Base-by-base conservation (phyloP, 2,329 filamentous ascomycete genomes). In the Didymella glomerata region DNA sequence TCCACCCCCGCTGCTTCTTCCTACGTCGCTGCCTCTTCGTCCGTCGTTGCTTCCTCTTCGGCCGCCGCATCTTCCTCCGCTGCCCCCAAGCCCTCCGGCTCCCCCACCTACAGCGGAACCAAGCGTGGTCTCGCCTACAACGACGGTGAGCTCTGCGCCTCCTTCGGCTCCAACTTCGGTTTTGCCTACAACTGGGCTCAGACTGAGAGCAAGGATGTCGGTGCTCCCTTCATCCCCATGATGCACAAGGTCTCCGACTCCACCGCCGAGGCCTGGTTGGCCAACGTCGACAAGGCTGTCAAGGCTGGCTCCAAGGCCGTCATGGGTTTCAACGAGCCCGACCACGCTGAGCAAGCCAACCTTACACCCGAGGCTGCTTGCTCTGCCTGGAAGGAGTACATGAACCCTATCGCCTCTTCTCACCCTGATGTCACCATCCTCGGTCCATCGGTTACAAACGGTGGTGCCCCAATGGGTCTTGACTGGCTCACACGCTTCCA, bases 71-170 rank as follows among this genome's bases (percentile, higher is more conserved):
- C 68, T 27, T 48, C 65, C 13, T 53, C 70, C 24, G 55, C 64
- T 24, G 54, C 59, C 20, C 57, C 69, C 44, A 63, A 62, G n/a
- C 46, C 60, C 42, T 62, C 68, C 20, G 68, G 68, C 40, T 61
- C 69, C 28, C 58, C 72, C 18, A 64, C 68, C 32, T 70, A 72
- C 69, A 72, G 68, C 25, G 73, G 72, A 52, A 73, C 75, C 68
- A 89, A 90, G 85, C 87, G 88, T 73, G 89, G 89, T 77, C 77
- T 91, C 48, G 85, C 85, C 49, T 92, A 88, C 84, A 90, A 91
- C 77, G 79, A 85, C 30, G 81, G 81, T 54, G 67, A 65, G 27
- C 79, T 89, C 34, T 82, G 84, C 73, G 77, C 80, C 54, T 68
- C 76, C 63, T 88, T 91, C 74, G 69, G 78, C 46, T 72, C 74